These are phyloP conservation scores for Cladophialophora carrionii DNA, from an alignment of 2,329 filamentous ascomycete genomes.

Conservation along the genomic window DNA sequence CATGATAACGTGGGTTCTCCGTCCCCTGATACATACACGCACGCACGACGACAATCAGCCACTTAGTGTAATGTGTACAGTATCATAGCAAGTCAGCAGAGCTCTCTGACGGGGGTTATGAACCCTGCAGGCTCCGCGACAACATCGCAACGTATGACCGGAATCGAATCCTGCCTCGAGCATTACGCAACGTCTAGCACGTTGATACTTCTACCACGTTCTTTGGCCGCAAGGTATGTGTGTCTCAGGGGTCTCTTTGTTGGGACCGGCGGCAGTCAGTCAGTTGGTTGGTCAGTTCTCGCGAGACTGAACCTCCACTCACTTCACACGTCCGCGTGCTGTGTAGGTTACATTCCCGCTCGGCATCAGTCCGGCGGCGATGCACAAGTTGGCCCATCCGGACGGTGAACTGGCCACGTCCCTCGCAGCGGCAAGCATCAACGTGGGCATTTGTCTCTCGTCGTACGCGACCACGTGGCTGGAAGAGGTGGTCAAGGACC, in stretches of 20 bases:
- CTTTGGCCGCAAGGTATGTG: conserved; percentile 46
- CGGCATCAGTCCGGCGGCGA: conserved; percentile 58
- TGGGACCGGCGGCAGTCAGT: no score
- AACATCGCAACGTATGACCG: conserved; percentile 58
- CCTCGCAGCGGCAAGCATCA: conserved; percentile 50
- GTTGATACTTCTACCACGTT: conserved; percentile 49
- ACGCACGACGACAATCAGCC: no score
- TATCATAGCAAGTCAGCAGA: neutral
- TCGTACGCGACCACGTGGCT: conserved; percentile 52
- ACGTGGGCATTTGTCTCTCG: conserved; percentile 54
- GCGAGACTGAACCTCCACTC: no score
- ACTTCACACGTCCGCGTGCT: neutral
- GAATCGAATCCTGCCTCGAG: conserved; percentile 50
- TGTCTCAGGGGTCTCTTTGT: no score
- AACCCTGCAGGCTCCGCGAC: conserved; percentile 10
- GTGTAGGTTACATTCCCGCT: conserved; percentile 53
- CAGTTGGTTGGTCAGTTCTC: no score
- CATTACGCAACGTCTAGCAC: conserved; percentile 45
- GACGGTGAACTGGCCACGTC: conserved; percentile 58
- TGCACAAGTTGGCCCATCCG: conserved; percentile 56
- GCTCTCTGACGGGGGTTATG: neutral
- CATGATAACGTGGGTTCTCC: conserved; percentile 48
- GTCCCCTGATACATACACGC: no score
- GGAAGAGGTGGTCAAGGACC: conserved; percentile 56
- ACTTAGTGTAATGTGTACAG: neutral